Evolutionary conservation across 345 rosid species (phyloP), one percentile per base, ranked within the genome.

Genomic region (Corchorus capsularis): DNA sequence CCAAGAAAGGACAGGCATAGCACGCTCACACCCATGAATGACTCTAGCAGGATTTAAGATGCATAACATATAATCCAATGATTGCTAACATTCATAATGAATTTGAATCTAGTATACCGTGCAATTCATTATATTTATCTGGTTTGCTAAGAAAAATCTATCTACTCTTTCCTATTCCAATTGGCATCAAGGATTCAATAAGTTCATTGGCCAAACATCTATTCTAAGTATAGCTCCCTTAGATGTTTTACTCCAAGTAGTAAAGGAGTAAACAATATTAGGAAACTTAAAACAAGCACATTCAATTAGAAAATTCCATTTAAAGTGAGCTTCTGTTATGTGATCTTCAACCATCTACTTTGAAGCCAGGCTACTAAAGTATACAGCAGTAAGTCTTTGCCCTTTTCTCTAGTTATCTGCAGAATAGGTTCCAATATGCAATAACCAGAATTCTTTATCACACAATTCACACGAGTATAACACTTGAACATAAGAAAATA

Each of bases 261-360:
- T 9, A 45, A 9, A 45, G 47, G 10, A 45, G 9, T 8, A 45
- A 45, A 45, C 47, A 45, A 45, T 45, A 45, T 45, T 8, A 62
- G 66, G 17, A 34, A 62, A 62, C 17, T 62, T 1, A 13, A 34
- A 34, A 13, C 39, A 71, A 50, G 67, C 68, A 59, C 43, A 60
- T 13, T 47, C 69, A 73, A 47, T 15, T 61, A 46, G 20, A 61
- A 61, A n/a, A 45, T 61, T 61, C 32, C 76, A 73, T 56, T 17
- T 32, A 34, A 32, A 20, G 12, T 59, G 47, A 56, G 35, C 15
- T 55, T 56, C 49, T 71, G n/a, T 55, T 55, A 68, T 47, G 41
- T 22, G n/a, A 20, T 11, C 64, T 56, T 71, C 35, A 39, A 39
- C 52, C 64, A 56, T 71, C 37, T 53, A 12, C 37, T 54, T 43